A percentile compares a stretch with the other conserved stretches of the same genome.
Conservation (phyloP, 148 eudicot genomes). For the Silene latifolia region DNA sequence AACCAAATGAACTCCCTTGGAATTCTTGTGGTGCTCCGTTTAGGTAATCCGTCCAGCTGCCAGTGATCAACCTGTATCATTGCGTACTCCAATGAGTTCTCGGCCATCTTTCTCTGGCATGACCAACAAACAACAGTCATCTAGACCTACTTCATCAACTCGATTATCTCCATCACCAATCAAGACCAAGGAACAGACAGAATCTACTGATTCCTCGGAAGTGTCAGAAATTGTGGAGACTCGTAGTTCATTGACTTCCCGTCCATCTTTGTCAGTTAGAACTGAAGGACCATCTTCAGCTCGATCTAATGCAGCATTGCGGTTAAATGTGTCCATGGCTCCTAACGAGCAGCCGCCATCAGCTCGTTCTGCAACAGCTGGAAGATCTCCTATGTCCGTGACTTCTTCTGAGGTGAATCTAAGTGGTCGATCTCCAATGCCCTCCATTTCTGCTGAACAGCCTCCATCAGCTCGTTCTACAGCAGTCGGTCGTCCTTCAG, state of each 20-base stretch:
- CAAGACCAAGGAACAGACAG: conserved; percentile 29
- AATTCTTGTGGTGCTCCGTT: conserved; percentile 10
- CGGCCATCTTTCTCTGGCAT: conserved; percentile 34
- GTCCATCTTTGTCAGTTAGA: conserved; percentile 28
- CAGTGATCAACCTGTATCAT: conserved; percentile 37
- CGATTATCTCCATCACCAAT: conserved; percentile 23
- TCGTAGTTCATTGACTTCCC: conserved; percentile 6
- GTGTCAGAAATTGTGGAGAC: conserved; percentile 14
- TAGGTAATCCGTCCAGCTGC: conserved; percentile 52
- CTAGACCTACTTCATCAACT: conserved; percentile 34
- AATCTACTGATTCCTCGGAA: conserved; percentile 8
- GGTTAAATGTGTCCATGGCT: conserved; percentile 24
- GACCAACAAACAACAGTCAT: conserved; percentile 36
- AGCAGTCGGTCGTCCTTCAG: conserved; percentile 41
- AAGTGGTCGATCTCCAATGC: conserved; percentile 34
- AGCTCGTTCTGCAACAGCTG: conserved; percentile 35
- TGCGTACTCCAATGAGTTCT: conserved; percentile 31
- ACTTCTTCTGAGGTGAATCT: conserved; percentile 41
- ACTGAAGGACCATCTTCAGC: conserved; percentile 33
- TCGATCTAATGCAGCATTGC: conserved; percentile 21
- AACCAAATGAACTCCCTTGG: conserved; percentile 11
- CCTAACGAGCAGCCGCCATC: conserved; percentile 41
- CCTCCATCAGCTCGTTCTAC: conserved; percentile 55
- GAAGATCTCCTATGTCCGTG: conserved; percentile 34
- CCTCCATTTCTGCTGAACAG: conserved; percentile 41